Evolutionary conservation across 768 basidiomycete genomes (phyloP).

Genomic region (Boletus vermiculosoides): DNA sequence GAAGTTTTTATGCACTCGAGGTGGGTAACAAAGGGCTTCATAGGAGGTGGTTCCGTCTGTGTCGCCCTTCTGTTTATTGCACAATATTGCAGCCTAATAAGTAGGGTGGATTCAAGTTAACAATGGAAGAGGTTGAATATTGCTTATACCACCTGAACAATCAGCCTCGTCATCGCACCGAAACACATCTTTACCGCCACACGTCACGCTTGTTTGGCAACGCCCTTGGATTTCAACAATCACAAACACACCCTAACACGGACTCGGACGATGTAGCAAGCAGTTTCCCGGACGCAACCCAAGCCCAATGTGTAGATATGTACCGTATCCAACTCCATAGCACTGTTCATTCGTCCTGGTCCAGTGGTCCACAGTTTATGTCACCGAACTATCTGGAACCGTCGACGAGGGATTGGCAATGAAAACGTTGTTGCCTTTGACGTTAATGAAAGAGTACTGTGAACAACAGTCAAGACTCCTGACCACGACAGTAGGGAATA

Average conservation of each 20-base stretch:
- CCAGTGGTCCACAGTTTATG: slow-evolving; percentile 8
- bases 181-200: neutral
- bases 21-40: neutral
- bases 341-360: slow-evolving; percentile 7
- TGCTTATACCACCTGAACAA: neutral
- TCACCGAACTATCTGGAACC: slow-evolving; percentile 8
- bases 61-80: neutral
- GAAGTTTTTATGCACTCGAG: neutral
- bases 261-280: neutral
- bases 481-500: neutral
- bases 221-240: slow-evolving; percentile 11
- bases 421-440: slow-evolving; percentile 50
- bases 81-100: neutral
- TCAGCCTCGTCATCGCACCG: neutral
- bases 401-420: slow-evolving; percentile 27
- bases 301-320: slow-evolving; percentile 1
- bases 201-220: slow-evolving; percentile 9
- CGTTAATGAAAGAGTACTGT: slow-evolving; percentile 56
- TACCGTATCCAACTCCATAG: slow-evolving; percentile 23
- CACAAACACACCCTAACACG: slow-evolving; percentile 11
- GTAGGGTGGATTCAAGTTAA: no score
- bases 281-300: neutral
- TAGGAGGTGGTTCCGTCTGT: neutral
- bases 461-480: slow-evolving; percentile 1
- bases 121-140: neutral